Percentiles rank a stretch among this genome's conserved stretches.
Conservation (phyloP, 345 rosid genomes). For the Garcia nutans region DNA sequence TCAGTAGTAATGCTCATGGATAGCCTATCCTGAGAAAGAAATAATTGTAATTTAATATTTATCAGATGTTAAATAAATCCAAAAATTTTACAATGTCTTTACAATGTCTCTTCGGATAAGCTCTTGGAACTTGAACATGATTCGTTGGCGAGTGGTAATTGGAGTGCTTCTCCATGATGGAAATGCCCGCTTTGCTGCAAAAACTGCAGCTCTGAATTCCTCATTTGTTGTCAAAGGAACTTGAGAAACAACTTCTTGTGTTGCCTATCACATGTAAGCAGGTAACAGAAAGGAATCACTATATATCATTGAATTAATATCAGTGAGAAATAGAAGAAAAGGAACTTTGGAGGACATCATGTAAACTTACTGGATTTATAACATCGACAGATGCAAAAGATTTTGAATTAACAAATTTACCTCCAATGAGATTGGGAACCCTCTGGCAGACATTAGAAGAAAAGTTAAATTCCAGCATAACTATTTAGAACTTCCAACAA, state of each 20-base stretch:
- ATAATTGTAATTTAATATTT: constrained; percentile 4
- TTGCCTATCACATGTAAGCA: constrained; percentile 41
- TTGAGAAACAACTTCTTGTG: constrained; percentile 62
- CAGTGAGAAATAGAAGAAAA: not conserved
- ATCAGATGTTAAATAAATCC: not conserved
- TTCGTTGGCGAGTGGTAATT: constrained; percentile 49
- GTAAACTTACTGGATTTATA: constrained; percentile 61
- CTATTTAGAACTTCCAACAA: constrained; percentile 11
- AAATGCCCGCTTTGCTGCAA: constrained; percentile 67
- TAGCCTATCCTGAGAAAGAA: constrained; percentile 50
- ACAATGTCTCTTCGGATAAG: constrained; percentile 63
- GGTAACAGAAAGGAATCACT: not conserved
- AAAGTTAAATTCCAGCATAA: constrained; percentile 19
- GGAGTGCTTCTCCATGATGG: constrained; percentile 58
- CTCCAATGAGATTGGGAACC: constrained; percentile 71
- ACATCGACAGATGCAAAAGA: constrained; percentile 52
- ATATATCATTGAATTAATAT: constrained; percentile 2
- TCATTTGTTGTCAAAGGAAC: constrained; percentile 61
- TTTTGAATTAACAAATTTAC: constrained; percentile 63
- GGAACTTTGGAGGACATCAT: not conserved
- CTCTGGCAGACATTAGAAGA: constrained; percentile 39
- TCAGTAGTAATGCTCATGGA: constrained; percentile 51
- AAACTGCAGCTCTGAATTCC: constrained; percentile 64
- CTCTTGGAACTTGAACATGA: constrained; percentile 71
- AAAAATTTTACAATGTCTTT: constrained; percentile 7